Evolutionary conservation across 345 rosid species (phyloP).

Genomic region (Moricandia moricandioides): DNA sequence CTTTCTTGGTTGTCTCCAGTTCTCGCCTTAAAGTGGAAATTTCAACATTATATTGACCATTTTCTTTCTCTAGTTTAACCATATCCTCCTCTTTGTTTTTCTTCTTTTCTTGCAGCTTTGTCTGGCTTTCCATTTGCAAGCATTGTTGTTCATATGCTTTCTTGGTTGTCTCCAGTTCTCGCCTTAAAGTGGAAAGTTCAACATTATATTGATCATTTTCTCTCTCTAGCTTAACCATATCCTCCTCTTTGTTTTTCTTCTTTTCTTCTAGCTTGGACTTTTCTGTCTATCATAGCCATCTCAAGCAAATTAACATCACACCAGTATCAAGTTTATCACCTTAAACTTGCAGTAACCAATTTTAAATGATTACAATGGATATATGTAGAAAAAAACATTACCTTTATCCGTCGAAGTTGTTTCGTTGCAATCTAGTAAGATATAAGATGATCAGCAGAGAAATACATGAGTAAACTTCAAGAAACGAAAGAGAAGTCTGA

Average conservation of each 20-base stretch:
- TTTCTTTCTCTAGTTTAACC: constrained; percentile 36
- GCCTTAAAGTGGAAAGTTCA: constrained; percentile 45
- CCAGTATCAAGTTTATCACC: not conserved
- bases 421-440: constrained; percentile 47
- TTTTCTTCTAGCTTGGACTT: constrained; percentile 46
- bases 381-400: constrained; percentile 19
- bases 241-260: constrained; percentile 47
- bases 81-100: constrained; percentile 43
- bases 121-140: constrained; percentile 54
- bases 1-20: constrained; percentile 49
- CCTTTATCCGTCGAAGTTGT: constrained; percentile 62
- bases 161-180: constrained; percentile 49
- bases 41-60: constrained; percentile 35
- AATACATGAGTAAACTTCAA: not conserved
- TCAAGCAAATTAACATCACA: constrained; percentile 22
- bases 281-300: constrained; percentile 42
- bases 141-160: constrained; percentile 46
- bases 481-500: not conserved
- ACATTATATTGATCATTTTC: constrained; percentile 35
- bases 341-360: not conserved
- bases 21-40: constrained; percentile 45
- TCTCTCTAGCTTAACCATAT: constrained; percentile 29
- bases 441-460: constrained; percentile 24
- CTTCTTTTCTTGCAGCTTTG: constrained; percentile 34
- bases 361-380: not conserved